phyloP scores from a whole-genome alignment of 352 stramenopile species.

The Blastocystis sp. region DNA sequence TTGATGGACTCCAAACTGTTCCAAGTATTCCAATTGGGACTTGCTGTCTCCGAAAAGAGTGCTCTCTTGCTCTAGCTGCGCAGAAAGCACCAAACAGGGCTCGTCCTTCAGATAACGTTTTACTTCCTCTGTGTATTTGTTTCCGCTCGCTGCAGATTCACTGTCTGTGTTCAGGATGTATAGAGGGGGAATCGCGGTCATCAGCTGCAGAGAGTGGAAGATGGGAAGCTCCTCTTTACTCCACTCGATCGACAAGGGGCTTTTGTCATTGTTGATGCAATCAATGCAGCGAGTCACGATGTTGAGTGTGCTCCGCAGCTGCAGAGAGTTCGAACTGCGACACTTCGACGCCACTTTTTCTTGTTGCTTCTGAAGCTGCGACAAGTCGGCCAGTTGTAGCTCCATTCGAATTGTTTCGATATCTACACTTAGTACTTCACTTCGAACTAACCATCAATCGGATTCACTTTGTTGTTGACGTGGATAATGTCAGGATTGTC shows the following conservation, averaged over 20 bases:
- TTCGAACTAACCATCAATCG: conserved; percentile 65
- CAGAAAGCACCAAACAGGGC: conserved; percentile 68
- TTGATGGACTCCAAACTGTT: conserved; percentile 72
- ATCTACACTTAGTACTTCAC: conserved; percentile 65
- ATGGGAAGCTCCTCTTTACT: conserved; percentile 75
- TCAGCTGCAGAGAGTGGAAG: conserved; percentile 73
- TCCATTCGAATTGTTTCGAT: conserved; percentile 78
- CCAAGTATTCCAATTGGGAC: conserved; percentile 76
- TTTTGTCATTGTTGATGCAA: not conserved
- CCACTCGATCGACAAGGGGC: conserved; percentile 66
- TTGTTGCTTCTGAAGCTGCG: conserved; percentile 33
- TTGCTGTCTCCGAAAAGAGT: conserved; percentile 77
- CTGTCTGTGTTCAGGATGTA: conserved; percentile 79
- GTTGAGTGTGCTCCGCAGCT: conserved; percentile 72
- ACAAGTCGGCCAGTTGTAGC: conserved; percentile 70
- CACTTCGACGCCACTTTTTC: conserved; percentile 47
- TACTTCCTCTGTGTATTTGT: conserved; percentile 74
- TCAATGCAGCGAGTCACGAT: conserved; percentile 19
- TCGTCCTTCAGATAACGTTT: conserved; percentile 64
- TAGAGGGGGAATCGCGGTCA: conserved; percentile 76
- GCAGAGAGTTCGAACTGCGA: conserved; percentile 63
- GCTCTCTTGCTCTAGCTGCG: conserved; percentile 73
- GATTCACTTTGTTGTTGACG: conserved; percentile 76
- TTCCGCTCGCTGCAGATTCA: conserved; percentile 73
- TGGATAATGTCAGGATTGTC: conserved; percentile 79